Base-by-base conservation (phyloP, 179 eudicot genomes). In the Nepenthes alata region DNA sequence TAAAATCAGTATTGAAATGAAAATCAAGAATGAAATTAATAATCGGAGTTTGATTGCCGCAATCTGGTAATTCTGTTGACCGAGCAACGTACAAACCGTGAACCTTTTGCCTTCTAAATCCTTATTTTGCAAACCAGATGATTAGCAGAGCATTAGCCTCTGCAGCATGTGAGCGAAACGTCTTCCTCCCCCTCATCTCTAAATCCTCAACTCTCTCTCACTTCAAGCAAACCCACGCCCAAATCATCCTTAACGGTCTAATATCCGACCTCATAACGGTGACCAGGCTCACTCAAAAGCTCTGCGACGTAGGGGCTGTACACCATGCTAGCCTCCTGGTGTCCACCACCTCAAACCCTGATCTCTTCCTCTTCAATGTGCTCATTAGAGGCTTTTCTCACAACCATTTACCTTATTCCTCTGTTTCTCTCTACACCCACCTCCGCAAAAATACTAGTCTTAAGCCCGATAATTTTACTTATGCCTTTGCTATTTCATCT, bases 201-300 rank as follows among this genome's bases (percentile, higher is more conserved):
- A 74, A 71, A 45, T 65, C 90, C 69, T 65, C 69, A 35, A 58
- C 78, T 1, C 62, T 81, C 59, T 50, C 79, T 6, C 78, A 74
- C 14, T 78, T 90, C 58, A 59, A 67, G 57, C 89, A 90, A 77
- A 85, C 78, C 67, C 95, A 81, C 48, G 85, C 97, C 35, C 93
- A 90, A 68, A 58, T 90, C 72, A 76, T 85, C 63, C 66, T 64
- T 70, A 83, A 74, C 64, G 58, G 63, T 55, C 77, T 77, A 2
- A 54, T 59, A 50, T 58, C 78, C 64, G 82, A 83, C 71, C 54
- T 80, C 13, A 34, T 67, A 9, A 74, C 78, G 3, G 51, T 81
- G 72, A 90, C 97, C 11, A 90, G 87, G 62, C 85, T 90, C 66
- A 74, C 83, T 35, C 86, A 85, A 37, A 85, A 82, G 60, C 80